phyloP scores from a whole-genome alignment of 2,329 filamentous ascomycete genomes.

The Talaromyces amestolkiae region DNA sequence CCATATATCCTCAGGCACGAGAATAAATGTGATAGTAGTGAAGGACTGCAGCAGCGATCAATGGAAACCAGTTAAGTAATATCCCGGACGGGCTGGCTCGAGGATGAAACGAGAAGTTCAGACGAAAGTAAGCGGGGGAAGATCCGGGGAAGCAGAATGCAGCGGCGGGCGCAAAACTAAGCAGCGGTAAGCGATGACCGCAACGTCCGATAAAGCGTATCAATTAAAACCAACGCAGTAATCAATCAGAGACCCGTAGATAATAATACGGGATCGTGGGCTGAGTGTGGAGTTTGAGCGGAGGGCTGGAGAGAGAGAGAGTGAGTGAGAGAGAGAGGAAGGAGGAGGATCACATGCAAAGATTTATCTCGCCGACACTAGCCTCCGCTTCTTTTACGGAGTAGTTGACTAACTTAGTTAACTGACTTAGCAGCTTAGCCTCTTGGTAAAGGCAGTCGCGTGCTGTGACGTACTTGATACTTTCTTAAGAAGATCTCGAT shows the following conservation, averaged over 20 bases:
- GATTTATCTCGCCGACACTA: neutral
- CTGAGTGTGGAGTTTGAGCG: constrained; percentile 12
- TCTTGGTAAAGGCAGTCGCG: neutral
- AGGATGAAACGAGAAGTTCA: neutral
- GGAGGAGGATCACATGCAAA: constrained; percentile 20
- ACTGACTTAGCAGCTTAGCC: too few species aligned
- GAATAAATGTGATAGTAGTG: neutral
- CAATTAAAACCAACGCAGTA: neutral
- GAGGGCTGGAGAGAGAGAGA: neutral
- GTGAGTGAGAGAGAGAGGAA: neutral
- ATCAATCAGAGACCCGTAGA: neutral
- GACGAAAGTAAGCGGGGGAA: constrained; percentile 13
- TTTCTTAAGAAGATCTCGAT: neutral
- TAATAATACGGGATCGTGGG: constrained; percentile 7
- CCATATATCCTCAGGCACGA: neutral
- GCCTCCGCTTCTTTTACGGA: neutral
- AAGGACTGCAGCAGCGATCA: neutral
- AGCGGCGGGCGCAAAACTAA: neutral
- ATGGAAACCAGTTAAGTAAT: neutral
- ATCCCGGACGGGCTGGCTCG: neutral
- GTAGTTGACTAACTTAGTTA: too few species aligned
- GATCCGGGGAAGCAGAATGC: constrained; percentile 12
- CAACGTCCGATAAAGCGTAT: neutral
- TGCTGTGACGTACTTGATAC: constrained; percentile 6
- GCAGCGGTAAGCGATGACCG: neutral